Evolutionary conservation across 805 yeast species (phyloP), one percentile per base, ranked within the genome.

Genomic region (Diddensiella santjacobensis): DNA sequence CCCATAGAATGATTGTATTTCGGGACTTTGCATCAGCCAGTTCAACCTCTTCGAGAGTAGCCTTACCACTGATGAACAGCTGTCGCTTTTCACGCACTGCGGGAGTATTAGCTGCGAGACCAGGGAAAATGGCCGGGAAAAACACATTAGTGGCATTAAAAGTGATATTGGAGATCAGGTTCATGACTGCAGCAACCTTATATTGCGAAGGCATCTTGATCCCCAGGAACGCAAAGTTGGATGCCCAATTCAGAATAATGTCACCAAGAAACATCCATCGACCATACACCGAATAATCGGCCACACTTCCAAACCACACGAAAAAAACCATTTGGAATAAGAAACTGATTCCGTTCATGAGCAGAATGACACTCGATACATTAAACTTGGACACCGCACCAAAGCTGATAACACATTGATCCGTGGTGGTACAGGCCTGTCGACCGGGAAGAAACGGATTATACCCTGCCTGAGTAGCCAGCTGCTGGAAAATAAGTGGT

Each of bases 101-200:
- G 11, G 53, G 53, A 2, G 46, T 36, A 24, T 45, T 45, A 3
- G 47, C 47, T 13, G 53, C 53, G 31, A 49, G 44, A 11, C 49
- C 24, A 17, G 53, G 53, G 50, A 49, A 49, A 24, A 49, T 40
- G 2, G 53, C 53, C 17, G 53, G 43, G 44, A 42, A 49, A 24
- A 49, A 49, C 35, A 41, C 45, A 19, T 35, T 49, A 23, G 41
- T 38, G 6, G 50, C 47, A 39, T 40, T 49, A 43, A 44, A 46
- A n/a, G 49, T 46, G 26, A 46, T 46, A 23, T 46, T 46, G 8
- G 49, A 46, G 30, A 46, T 46, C 29, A 46, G 33, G 30, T 46
- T 46, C 49, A 46, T 46, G 3, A 35, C 49, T 19, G 33, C 17
- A 11, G 43, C 48, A 13, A 26, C 33, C 22, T 31, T 23, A 22